Conservation (phyloP, 345 rosid genomes). For the Arabis hirsuta region DNA sequence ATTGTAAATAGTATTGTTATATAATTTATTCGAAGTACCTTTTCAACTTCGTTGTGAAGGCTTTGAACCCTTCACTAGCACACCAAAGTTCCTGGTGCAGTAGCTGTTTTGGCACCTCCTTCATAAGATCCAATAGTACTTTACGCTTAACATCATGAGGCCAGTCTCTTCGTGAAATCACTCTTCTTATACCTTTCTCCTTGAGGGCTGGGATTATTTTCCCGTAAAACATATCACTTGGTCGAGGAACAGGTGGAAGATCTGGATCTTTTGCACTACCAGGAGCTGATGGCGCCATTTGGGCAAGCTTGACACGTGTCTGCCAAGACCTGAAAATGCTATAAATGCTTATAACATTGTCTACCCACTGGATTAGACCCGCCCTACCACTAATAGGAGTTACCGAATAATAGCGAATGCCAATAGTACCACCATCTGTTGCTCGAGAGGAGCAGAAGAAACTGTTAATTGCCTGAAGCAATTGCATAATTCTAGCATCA, state of each 20-base stretch:
- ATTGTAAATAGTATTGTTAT: conserved; percentile 1
- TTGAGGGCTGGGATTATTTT: conserved; percentile 97
- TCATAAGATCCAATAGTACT: conserved; percentile 90
- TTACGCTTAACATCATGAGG: conserved; percentile 95
- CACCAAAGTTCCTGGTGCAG: conserved; percentile 95
- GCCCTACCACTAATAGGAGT: conserved; percentile 95
- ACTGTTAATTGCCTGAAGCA: conserved; percentile 85
- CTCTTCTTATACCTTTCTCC: conserved; percentile 92
- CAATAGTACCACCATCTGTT: conserved; percentile 56
- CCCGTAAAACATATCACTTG: conserved; percentile 97
- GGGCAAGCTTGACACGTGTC: conserved; percentile 75
- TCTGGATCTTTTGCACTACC: conserved; percentile 56
- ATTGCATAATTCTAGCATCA: conserved; percentile 98
- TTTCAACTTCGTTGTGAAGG: conserved; percentile 78
- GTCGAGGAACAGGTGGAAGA: conserved; percentile 87
- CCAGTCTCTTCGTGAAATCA: conserved; percentile 96
- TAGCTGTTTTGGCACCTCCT: conserved; percentile 87
- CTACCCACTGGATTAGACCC: conserved; percentile 96
- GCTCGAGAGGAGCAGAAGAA: conserved; percentile 62
- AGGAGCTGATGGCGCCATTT: conserved; percentile 56
- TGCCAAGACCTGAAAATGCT: conserved; percentile 90
- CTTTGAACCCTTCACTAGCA: conserved; percentile 94
- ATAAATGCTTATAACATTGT: conserved; percentile 82
- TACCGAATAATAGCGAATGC: conserved; percentile 81
- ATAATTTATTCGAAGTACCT: conserved; percentile 52